Evolutionary conservation across 495 filamentous ascomycete genomes (phyloP).

Genomic region (Aspergillus avenaceus): DNA sequence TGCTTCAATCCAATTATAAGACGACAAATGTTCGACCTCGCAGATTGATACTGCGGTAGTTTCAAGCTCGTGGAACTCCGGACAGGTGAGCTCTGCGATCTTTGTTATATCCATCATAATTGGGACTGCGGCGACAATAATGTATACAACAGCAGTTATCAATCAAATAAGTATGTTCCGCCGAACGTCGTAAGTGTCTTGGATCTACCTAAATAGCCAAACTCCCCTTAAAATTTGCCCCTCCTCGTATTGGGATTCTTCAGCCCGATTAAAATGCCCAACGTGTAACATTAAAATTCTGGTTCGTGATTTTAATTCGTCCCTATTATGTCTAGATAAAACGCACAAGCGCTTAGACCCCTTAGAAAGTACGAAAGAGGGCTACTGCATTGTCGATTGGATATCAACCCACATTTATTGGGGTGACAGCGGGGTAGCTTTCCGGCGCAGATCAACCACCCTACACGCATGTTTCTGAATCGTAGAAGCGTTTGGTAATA

Average conservation of each 20-base stretch:
- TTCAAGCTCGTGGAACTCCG: neutral
- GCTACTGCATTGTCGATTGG: neutral
- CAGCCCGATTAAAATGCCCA: neutral
- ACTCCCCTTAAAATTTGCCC: neutral
- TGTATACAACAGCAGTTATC: neutral
- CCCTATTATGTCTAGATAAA: neutral
- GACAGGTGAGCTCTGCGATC: neutral
- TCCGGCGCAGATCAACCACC: no score
- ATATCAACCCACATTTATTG: neutral
- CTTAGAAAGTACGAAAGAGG: neutral
- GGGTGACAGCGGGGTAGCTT: no score
- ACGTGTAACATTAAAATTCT: neutral
- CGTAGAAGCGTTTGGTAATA: no score
- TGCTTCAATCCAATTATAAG: slow-evolving; percentile 48
- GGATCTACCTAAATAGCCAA: neutral
- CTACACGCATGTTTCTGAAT: no score
- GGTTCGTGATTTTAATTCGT: neutral
- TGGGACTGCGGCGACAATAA: neutral
- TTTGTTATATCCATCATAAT: neutral
- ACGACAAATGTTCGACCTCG: slow-evolving; percentile 38
- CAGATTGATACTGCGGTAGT: slow-evolving; percentile 22
- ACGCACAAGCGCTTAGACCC: neutral
- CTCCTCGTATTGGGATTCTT: neutral
- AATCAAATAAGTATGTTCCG: neutral
- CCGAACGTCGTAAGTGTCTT: neutral